These are phyloP conservation scores for Naematelia encephala DNA, from an alignment of 768 basidiomycete genomes.

Conservation along the genomic window DNA sequence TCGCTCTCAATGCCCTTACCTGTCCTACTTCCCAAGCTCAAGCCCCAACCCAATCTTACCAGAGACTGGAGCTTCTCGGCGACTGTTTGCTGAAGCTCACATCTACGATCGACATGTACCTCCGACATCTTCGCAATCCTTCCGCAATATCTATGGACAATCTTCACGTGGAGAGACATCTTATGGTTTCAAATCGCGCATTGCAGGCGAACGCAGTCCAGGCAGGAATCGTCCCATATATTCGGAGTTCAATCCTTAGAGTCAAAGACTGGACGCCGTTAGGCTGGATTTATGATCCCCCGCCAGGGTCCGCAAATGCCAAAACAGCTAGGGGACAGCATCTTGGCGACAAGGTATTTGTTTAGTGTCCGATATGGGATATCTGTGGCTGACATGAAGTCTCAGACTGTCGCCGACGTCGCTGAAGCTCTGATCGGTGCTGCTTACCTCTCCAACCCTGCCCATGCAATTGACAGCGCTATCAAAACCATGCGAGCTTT, in stretches of 20 bases:
- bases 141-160: slow-evolving; percentile 1
- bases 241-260: slow-evolving; percentile 5
- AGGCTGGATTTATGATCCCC: slow-evolving; percentile 12
- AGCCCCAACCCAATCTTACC: slow-evolving; percentile 16
- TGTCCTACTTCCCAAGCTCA: slow-evolving; percentile 4
- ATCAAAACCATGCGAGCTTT: slow-evolving; percentile 10
- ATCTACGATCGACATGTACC: slow-evolving; percentile 17
- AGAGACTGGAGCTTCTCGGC: slow-evolving; percentile 39
- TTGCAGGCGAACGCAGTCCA: slow-evolving; percentile 13
- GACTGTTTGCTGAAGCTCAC: slow-evolving; percentile 37
- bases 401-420: slow-evolving; percentile 37
- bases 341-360: slow-evolving; percentile 37
- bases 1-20: slow-evolving; percentile 23
- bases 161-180: slow-evolving; percentile 13
- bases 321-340: slow-evolving; percentile 5
- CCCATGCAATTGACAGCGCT: slow-evolving; percentile 11
- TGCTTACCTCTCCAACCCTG: slow-evolving; percentile 22
- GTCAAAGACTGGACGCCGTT: slow-evolving; percentile 25
- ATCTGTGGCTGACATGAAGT: slow-evolving; percentile 4
- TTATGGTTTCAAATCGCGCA: slow-evolving; percentile 23
- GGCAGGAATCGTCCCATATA: slow-evolving; percentile 22
- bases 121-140: slow-evolving; percentile 3
- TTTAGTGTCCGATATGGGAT: background rate
- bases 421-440: slow-evolving; percentile 37
- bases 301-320: background rate